phyloP scores from a whole-genome alignment of 2,329 filamentous ascomycete genomes.

The Sporothrix mexicana region DNA sequence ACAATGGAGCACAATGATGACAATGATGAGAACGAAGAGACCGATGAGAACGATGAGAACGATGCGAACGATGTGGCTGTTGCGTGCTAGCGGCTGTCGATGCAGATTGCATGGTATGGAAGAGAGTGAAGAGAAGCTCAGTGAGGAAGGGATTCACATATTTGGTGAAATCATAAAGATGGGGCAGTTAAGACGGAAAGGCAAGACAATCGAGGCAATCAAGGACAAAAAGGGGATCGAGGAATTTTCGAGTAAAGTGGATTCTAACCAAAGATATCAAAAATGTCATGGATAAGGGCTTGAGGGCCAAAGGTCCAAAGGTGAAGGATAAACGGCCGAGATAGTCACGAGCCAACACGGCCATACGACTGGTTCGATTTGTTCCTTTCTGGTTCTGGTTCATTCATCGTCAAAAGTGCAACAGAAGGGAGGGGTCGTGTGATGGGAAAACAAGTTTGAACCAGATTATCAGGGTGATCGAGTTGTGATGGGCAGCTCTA shows the following conservation, averaged over 20 bases:
- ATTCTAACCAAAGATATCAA: neutral
- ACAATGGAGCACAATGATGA: neutral
- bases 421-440: conserved; percentile 9
- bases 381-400: neutral
- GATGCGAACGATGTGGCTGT: too few species aligned
- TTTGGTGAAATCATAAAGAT: conserved; percentile 13
- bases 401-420: neutral
- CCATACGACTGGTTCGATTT: neutral
- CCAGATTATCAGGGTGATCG: conserved; percentile 13
- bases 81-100: conserved; percentile 13
- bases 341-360: neutral
- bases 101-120: conserved; percentile 22
- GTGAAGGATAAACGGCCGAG: neutral
- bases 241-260: neutral
- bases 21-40: neutral
- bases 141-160: neutral
- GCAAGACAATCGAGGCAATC: too few species aligned
- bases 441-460: conserved; percentile 24
- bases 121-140: neutral
- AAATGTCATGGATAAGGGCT: conserved; percentile 1
- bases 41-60: too few species aligned
- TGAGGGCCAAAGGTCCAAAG: neutral
- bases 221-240: neutral
- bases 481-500: too few species aligned
- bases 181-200: neutral